Conservation (phyloP, 352 stramenopile genomes). For the Pythium phragmiticola region DNA sequence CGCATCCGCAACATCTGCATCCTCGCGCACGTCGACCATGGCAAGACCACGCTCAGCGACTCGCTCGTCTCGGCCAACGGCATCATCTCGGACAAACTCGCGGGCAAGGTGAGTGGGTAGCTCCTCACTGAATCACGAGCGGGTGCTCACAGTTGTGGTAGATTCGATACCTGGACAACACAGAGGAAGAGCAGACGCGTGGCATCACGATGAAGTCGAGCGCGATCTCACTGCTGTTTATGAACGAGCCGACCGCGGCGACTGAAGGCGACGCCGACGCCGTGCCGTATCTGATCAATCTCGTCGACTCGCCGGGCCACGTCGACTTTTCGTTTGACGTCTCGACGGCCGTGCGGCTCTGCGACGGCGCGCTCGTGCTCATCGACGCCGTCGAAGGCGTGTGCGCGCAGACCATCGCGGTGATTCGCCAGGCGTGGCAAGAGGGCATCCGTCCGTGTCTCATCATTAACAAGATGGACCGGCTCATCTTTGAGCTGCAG, state of each 20-base stretch:
- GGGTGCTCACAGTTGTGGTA: constrained; percentile 11
- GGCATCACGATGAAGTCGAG: constrained; percentile 98
- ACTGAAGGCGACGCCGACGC: constrained; percentile 26
- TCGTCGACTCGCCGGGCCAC: constrained; percentile 95
- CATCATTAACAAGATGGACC: constrained; percentile 98
- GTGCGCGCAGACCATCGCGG: constrained; percentile 93
- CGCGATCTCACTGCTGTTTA: constrained; percentile 93
- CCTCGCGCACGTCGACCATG: constrained; percentile 94
- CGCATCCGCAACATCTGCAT: constrained; percentile 96
- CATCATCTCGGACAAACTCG: constrained; percentile 96
- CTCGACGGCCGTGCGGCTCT: constrained; percentile 94
- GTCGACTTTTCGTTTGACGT: constrained; percentile 97
- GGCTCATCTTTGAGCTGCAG: constrained; percentile 92
- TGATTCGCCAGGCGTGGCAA: constrained; percentile 93
- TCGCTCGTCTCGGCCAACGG: constrained; percentile 95
- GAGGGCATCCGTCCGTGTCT: constrained; percentile 94
- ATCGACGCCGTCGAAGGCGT: constrained; percentile 97
- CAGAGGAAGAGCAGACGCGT: constrained; percentile 92
- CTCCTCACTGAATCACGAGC: background rate
- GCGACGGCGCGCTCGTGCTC: constrained; percentile 92
- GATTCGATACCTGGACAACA: constrained; percentile 95
- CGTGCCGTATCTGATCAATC: constrained; percentile 90
- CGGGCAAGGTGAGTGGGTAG: constrained; percentile 61
- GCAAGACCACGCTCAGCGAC: constrained; percentile 92
- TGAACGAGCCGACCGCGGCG: constrained; percentile 41